Evolutionary conservation across 257 asterid species (phyloP).

Genomic region (Lavandula angustifolia): DNA sequence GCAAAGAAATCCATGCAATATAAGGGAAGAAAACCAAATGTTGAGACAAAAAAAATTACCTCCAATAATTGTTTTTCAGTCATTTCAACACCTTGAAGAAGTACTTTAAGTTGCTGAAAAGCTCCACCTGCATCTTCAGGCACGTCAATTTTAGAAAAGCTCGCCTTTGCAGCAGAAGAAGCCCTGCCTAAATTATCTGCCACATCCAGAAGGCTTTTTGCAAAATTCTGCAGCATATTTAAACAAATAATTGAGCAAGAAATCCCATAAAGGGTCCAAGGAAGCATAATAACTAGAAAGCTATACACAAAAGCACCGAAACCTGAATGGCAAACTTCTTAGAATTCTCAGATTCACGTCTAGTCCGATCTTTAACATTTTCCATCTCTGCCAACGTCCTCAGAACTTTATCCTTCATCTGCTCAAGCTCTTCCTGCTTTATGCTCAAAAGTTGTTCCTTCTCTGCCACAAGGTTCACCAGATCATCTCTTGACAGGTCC

Average conservation of each 20-base stretch:
- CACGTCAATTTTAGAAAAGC: slow-evolving; percentile 64
- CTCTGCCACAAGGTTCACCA: slow-evolving; percentile 62
- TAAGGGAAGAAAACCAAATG: not conserved
- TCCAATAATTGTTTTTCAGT: slow-evolving; percentile 88
- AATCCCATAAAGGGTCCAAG: not conserved
- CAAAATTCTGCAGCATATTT: slow-evolving; percentile 64
- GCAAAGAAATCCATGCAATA: slow-evolving; percentile 13
- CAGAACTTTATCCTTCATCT: slow-evolving; percentile 68
- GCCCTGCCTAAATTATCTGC: slow-evolving; percentile 50
- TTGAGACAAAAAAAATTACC: slow-evolving; percentile 46
- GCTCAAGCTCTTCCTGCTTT: slow-evolving; percentile 58
- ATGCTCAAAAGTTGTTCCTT: slow-evolving; percentile 51
- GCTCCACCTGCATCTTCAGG: slow-evolving; percentile 65
- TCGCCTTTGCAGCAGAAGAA: slow-evolving; percentile 66
- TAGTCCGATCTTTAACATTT: slow-evolving; percentile 70
- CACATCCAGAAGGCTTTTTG: slow-evolving; percentile 58
- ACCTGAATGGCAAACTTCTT: slow-evolving; percentile 84
- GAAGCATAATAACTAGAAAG: not conserved
- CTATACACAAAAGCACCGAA: slow-evolving; percentile 14
- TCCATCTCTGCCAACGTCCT: slow-evolving; percentile 80
- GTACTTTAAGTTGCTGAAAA: slow-evolving; percentile 72
- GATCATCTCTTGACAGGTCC: slow-evolving; percentile 70
- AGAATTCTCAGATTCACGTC: slow-evolving; percentile 76
- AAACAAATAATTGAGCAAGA: slow-evolving; percentile 22
- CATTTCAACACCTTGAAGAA: slow-evolving; percentile 95